phyloP scores from a whole-genome alignment of 805 yeast species.

The Candida qinlingensis region DNA sequence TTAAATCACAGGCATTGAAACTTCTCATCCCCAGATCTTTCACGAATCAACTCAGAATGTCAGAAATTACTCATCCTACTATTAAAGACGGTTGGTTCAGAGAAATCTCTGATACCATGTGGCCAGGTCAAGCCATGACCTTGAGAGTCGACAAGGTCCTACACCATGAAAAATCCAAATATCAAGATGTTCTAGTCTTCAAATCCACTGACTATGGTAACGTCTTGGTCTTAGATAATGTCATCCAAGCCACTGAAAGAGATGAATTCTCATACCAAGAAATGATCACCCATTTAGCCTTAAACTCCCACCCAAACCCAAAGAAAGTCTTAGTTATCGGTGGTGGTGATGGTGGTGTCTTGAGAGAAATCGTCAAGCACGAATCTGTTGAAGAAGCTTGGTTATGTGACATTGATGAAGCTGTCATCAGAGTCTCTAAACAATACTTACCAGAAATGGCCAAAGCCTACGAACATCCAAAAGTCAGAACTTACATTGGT shows the following conservation, averaged over 20 bases:
- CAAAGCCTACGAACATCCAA: constrained; percentile 77
- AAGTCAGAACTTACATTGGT: constrained; percentile 85
- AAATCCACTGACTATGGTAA: constrained; percentile 93
- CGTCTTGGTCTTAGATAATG: constrained; percentile 90
- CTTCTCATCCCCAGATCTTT: neutral
- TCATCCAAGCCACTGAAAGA: constrained; percentile 93
- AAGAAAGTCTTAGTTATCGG: constrained; percentile 92
- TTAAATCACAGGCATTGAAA: too few relatives aligned
- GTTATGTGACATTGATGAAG: constrained; percentile 93
- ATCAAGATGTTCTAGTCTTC: constrained; percentile 91
- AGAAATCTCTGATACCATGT: constrained; percentile 90
- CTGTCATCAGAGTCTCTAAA: constrained; percentile 83
- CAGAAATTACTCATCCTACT: constrained; percentile 38
- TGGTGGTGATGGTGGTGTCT: constrained; percentile 99
- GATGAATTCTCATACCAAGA: constrained; percentile 98
- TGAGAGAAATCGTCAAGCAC: constrained; percentile 92
- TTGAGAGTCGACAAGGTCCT: constrained; percentile 81
- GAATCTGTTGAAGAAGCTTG: constrained; percentile 80
- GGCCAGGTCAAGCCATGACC: constrained; percentile 99
- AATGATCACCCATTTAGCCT: constrained; percentile 92
- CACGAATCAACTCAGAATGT: constrained; percentile 14
- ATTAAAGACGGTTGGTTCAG: constrained; percentile 90
- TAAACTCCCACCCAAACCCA: constrained; percentile 92
- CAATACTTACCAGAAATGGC: constrained; percentile 86
- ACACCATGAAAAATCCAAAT: constrained; percentile 79